Percentiles rank a stretch among this genome's conserved stretches.
Evolutionary conservation across 1,284 basidiomycete genomes (phyloP).

Genomic region (Sporisorium scitamineum): DNA sequence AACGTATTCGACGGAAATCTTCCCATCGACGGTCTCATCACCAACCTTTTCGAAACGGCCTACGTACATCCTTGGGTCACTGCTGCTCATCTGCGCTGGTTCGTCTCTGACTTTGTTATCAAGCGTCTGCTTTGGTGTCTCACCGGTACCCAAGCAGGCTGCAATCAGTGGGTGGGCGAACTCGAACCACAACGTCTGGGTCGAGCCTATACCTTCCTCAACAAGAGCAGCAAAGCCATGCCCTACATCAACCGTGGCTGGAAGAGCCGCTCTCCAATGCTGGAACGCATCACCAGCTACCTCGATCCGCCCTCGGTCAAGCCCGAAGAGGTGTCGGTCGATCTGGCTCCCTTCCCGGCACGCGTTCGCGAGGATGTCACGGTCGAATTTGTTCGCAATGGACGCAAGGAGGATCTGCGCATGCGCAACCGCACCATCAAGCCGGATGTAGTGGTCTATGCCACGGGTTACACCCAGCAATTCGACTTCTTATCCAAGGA

Average conservation of each 20-base stretch:
- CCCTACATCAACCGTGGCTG: constrained; percentile 72
- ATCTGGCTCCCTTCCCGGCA: constrained; percentile 76
- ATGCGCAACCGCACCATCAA: constrained; percentile 72
- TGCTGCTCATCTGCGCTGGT: constrained; percentile 75
- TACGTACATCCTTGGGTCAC: constrained; percentile 73
- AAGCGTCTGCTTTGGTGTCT: constrained; percentile 76
- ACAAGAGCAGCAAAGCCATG: constrained; percentile 69
- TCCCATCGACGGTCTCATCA: constrained; percentile 76
- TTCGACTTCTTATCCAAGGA: constrained; percentile 73
- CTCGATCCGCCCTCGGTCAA: constrained; percentile 72
- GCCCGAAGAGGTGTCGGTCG: constrained; percentile 73
- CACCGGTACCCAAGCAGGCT: constrained; percentile 76
- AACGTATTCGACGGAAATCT: constrained; percentile 72
- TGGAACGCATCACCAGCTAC: constrained; percentile 55
- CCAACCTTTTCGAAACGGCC: constrained; percentile 74
- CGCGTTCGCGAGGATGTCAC: constrained; percentile 72
- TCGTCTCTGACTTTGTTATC: constrained; percentile 77
- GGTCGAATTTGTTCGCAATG: constrained; percentile 72
- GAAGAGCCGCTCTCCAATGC: constrained; percentile 71
- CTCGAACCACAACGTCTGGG: constrained; percentile 75
- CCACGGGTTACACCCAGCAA: constrained; percentile 71
- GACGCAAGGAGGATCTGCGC: constrained; percentile 71
- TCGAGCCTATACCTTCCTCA: constrained; percentile 72
- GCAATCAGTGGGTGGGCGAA: constrained; percentile 78
- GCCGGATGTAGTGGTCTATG: constrained; percentile 74